Evolutionary conservation across 345 rosid species (phyloP), one percentile per base, ranked within the genome.

Genomic region (Eucalyptus lansdowneana): DNA sequence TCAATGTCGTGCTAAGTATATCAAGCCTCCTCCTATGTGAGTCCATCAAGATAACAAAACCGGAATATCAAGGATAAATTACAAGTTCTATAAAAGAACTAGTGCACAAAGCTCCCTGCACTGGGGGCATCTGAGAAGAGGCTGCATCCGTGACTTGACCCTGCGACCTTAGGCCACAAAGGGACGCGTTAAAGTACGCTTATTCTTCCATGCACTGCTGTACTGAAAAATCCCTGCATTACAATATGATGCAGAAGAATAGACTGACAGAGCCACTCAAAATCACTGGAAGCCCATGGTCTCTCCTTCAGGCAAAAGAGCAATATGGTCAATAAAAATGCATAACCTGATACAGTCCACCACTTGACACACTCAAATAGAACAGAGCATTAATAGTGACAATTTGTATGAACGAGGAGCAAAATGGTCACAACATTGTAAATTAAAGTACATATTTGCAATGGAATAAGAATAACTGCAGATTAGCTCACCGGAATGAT

Each of bases 401-500:
- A 76, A 76, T 76, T 87, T 47, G 5, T n/a, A 42, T 9, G 80
- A 60, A 45, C 8, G 42, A 62, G 24, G 37, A 58, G 15, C n/a
- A 2, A 40, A 67, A 80, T 80, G 25, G 40, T 53, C 16, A 6
- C 11, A 40, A 11, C 24, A 40, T 76, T 44, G 83, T 21, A 40
- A 40, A 21, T 40, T 40, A 76, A 76, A 21, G 9, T 76, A 4
- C 42, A n/a, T 47, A 31, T 80, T 56, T 19, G 44, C 50, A 86
- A 67, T 29, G 69, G 60, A 34, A 44, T 10, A 80, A 51, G n/a
- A 80, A 47, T 54, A 54, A 60, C 86, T 21, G 47, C 83, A 76
- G 25, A 42, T 47, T 22, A 53, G 44, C 95, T 93, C 88, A 98
- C 99, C 96, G 97, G 89, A 96, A 97, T 92, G 97, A 94, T 87